A percentile compares a stretch with the other conserved stretches of the same genome.
Conservation (phyloP, 2,329 filamentous ascomycete genomes). For the Hypoxylon sp. region DNA sequence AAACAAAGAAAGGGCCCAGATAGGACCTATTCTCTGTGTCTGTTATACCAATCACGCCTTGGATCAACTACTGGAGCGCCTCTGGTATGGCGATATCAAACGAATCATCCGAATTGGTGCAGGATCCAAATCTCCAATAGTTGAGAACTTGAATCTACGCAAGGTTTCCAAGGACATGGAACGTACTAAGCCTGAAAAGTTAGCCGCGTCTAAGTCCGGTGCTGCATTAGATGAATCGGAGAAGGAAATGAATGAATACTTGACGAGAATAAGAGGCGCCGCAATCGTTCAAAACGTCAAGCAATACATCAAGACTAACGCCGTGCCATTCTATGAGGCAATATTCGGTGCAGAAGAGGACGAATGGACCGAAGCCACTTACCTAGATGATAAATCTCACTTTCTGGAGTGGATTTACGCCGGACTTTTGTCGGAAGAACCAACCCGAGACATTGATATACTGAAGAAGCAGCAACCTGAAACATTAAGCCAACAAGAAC, state of each 20-base stretch:
- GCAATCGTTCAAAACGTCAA: slow-evolving; percentile 35
- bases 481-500: slow-evolving; percentile 20
- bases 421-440: slow-evolving; percentile 12
- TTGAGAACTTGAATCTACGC: slow-evolving; percentile 66
- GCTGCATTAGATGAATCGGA: slow-evolving; percentile 38
- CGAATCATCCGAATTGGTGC: slow-evolving; percentile 74
- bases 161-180: slow-evolving; percentile 51
- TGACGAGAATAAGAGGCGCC: slow-evolving; percentile 23
- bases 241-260: slow-evolving; percentile 12
- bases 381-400: slow-evolving; percentile 3
- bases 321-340: slow-evolving; percentile 3
- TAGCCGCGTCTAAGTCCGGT: slow-evolving; percentile 49
- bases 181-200: slow-evolving; percentile 59
- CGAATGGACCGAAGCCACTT: neutral
- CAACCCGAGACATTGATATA: neutral
- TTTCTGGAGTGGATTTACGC: slow-evolving; percentile 20
- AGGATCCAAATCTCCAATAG: slow-evolving; percentile 66
- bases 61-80: slow-evolving; percentile 72
- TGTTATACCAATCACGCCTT: slow-evolving; percentile 68
- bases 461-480: slow-evolving; percentile 16
- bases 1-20: slow-evolving; percentile 56
- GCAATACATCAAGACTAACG: slow-evolving; percentile 38
- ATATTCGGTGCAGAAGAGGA: slow-evolving; percentile 27
- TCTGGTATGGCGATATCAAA: slow-evolving; percentile 63
- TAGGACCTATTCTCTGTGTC: slow-evolving; percentile 67